A percentile compares a stretch with the other conserved stretches of the same genome.
Evolutionary conservation across 1,139 yeast genomes (phyloP).

Genomic region (Magnusiomyces suaveolens): DNA sequence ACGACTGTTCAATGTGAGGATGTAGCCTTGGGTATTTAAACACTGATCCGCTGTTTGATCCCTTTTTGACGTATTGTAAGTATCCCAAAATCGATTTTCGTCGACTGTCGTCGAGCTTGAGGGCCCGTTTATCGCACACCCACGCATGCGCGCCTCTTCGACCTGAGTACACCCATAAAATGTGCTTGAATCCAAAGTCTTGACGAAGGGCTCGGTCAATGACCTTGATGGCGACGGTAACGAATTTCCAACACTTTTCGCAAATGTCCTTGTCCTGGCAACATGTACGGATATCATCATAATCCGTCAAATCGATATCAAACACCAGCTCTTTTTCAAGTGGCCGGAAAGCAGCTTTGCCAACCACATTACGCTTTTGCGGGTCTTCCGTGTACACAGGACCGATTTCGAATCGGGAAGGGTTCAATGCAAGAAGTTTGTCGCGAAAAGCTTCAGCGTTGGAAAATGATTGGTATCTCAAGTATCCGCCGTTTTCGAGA

Average conservation of each 20-base stretch:
- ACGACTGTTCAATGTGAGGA: conserved; percentile 64
- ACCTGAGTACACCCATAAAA: conserved; percentile 95
- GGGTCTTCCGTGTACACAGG: conserved; percentile 87
- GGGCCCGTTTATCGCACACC: conserved; percentile 82
- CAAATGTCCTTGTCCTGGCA: conserved; percentile 83
- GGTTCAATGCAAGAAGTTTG: conserved; percentile 63
- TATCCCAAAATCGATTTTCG: conserved; percentile 77
- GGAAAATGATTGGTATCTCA: conserved; percentile 74
- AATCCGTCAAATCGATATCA: conserved; percentile 96
- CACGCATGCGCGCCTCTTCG: conserved; percentile 99
- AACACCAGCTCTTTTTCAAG: conserved; percentile 79
- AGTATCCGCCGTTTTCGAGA: conserved; percentile 63
- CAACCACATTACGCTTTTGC: conserved; percentile 65
- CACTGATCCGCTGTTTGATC: conserved; percentile 8
- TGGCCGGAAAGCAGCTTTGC: conserved; percentile 74
- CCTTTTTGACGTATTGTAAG: conserved; percentile 52
- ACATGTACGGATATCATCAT: conserved; percentile 88
- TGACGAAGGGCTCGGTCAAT: conserved; percentile 63
- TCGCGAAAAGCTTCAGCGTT: conserved; percentile 63
- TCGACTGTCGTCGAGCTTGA: conserved; percentile 58
- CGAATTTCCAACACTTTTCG: conserved; percentile 85
- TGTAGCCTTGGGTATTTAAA: conserved; percentile 46
- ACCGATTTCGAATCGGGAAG: conserved; percentile 91
- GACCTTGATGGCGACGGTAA: conserved; percentile 74
- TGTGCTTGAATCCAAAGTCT: conserved; percentile 81